A percentile compares a stretch with the other conserved stretches of the same genome.
phyloP scores from a whole-genome alignment of 164 flowering plant genomes.

The Tinospora cordifolia region DNA sequence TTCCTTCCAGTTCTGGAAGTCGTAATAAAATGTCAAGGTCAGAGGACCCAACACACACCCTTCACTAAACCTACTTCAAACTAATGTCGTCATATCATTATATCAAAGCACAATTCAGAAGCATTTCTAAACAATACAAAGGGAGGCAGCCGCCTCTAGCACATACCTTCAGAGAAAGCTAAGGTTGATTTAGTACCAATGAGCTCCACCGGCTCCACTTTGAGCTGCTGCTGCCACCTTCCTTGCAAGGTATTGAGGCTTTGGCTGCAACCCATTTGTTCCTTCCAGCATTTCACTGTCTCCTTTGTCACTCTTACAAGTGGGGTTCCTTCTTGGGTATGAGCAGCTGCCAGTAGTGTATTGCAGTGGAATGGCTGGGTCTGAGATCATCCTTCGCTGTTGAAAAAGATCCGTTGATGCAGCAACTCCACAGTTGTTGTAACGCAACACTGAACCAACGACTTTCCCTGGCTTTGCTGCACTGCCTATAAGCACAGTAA shows the following conservation, averaged over 20 bases:
- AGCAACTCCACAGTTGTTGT: conserved; percentile 60
- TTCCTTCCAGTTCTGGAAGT: no score
- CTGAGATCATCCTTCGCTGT: conserved; percentile 52
- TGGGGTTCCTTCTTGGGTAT: conserved; percentile 61
- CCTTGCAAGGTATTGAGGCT: conserved; percentile 64
- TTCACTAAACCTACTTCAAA: no score
- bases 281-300: conserved; percentile 57
- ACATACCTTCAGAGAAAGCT: no score
- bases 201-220: conserved; percentile 46
- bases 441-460: conserved; percentile 63
- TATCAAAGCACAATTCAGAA: no score
- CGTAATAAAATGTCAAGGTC: no score
- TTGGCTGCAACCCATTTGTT: conserved; percentile 54
- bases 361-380: conserved; percentile 46
- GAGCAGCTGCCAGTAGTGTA: conserved; percentile 43
- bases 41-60: no score
- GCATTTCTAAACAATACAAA: no score
- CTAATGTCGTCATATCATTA: no score
- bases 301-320: conserved; percentile 53
- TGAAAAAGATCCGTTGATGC: conserved; percentile 41
- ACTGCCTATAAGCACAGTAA: conserved; percentile 25
- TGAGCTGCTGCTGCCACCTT: conserved; percentile 49
- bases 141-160: no score
- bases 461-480: conserved; percentile 90
- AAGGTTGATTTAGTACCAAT: conserved; percentile 42